A percentile compares a stretch with the other conserved stretches of the same genome.
Conservation (phyloP, 257 asterid genomes). For the Solanum boliviense region DNA sequence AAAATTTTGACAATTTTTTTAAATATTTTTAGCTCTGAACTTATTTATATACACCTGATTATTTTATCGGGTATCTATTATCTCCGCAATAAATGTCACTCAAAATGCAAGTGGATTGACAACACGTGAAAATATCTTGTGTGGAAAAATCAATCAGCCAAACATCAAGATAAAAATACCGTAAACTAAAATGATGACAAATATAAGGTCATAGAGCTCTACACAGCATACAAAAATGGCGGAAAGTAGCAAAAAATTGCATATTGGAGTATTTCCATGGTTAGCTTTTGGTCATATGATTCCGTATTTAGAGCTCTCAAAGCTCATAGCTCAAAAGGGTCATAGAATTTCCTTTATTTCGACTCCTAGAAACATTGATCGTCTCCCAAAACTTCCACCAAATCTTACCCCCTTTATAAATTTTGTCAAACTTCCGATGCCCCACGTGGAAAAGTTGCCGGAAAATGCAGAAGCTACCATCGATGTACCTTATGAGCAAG, state of each 20-base stretch:
- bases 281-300: conserved; percentile 56
- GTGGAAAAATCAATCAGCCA: background rate
- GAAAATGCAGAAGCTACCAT: conserved; percentile 20
- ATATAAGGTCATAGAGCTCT: background rate
- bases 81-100: background rate
- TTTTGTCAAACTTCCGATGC: conserved; percentile 28
- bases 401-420: conserved; percentile 9
- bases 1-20: no score
- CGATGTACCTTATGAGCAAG: conserved; percentile 13
- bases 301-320: conserved; percentile 39
- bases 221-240: background rate
- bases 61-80: background rate
- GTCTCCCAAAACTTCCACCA: conserved; percentile 43
- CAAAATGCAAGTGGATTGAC: background rate
- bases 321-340: conserved; percentile 37
- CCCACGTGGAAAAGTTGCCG: conserved; percentile 6
- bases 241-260: conserved; percentile 6
- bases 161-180: background rate
- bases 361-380: conserved; percentile 42
- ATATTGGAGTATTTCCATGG: conserved; percentile 52
- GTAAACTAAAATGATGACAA: no score
- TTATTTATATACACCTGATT: background rate
- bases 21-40: fast-evolving
- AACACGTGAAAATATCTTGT: background rate
- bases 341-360: conserved; percentile 41